These are phyloP conservation scores for Podospora fimiseda DNA, from an alignment of 495 filamentous ascomycete species.

Conservation along the genomic window DNA sequence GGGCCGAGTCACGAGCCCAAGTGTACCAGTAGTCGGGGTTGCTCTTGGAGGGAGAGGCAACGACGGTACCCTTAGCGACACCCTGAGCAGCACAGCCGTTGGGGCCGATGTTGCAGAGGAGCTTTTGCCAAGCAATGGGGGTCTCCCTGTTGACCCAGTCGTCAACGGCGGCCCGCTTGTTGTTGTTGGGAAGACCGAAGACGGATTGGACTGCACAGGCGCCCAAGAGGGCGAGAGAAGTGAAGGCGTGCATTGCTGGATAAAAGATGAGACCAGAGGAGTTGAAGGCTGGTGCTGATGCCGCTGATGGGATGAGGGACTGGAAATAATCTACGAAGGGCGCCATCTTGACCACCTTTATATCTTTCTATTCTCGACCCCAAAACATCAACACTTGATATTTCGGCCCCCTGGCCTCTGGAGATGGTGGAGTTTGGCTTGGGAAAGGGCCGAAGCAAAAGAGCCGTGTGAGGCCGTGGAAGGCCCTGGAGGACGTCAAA, in stretches of 20 bases:
- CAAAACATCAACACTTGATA: too few relatives aligned
- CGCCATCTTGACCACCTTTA: constrained; percentile 23
- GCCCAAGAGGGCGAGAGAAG: constrained; percentile 42
- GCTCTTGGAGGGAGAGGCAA: constrained; percentile 55
- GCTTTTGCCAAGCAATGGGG: constrained; percentile 43
- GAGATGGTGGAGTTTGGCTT: too few relatives aligned
- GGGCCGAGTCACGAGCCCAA: constrained; percentile 66
- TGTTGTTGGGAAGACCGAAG: constrained; percentile 34
- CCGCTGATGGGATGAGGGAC: constrained; percentile 13
- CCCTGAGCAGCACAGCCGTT: constrained; percentile 41
- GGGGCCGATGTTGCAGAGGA: constrained; percentile 57
- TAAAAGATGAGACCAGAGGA: constrained; percentile 27
- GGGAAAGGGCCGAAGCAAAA: too few relatives aligned
- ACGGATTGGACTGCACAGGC: constrained; percentile 41
- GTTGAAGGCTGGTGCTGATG: constrained; percentile 24
- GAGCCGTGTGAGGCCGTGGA: too few relatives aligned
- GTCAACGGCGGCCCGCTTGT: constrained; percentile 41
- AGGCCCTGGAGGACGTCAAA: too few relatives aligned
- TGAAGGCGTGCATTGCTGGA: constrained; percentile 39
- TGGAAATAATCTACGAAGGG: constrained; percentile 8
- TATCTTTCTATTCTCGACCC: constrained; percentile 2
- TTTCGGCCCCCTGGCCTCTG: too few relatives aligned
- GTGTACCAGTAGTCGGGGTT: constrained; percentile 59
- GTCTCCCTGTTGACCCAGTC: constrained; percentile 51
- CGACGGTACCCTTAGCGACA: constrained; percentile 48